Evolutionary conservation across 2,329 filamentous ascomycete species (phyloP).

Genomic region (Exophiala spinifera): DNA sequence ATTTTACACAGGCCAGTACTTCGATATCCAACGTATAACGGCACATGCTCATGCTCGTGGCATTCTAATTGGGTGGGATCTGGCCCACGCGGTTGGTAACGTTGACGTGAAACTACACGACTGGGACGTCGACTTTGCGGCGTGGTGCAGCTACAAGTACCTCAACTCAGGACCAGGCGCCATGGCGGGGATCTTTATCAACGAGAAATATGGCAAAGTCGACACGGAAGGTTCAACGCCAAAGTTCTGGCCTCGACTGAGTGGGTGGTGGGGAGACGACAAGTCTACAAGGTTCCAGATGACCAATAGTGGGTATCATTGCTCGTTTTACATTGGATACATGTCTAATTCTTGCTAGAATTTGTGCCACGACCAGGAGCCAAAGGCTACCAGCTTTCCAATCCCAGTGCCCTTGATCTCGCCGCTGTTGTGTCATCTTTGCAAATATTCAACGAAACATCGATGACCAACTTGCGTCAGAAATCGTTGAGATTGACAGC

Average conservation of each 20-base stretch:
- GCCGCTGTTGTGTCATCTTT: conserved; percentile 71
- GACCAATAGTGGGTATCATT: conserved; percentile 35
- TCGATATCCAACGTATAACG: conserved; percentile 80
- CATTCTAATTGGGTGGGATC: conserved; percentile 79
- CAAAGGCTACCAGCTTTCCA: conserved; percentile 78
- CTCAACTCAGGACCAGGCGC: conserved; percentile 80
- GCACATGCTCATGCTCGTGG: conserved; percentile 68
- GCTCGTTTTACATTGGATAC: background rate
- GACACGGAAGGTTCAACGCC: conserved; percentile 24
- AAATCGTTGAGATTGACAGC: conserved; percentile 72
- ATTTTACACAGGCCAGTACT: conserved; percentile 86
- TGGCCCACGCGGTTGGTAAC: conserved; percentile 78
- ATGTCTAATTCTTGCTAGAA: conserved; percentile 32
- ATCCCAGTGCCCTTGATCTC: conserved; percentile 75
- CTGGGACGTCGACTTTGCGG: conserved; percentile 89
- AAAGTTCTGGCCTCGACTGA: conserved; percentile 62
- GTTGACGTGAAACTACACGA: conserved; percentile 78
- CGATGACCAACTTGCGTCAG: conserved; percentile 64
- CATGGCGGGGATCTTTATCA: conserved; percentile 78
- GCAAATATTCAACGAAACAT: conserved; percentile 69
- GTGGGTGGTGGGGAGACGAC: conserved; percentile 82
- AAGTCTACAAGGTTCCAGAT: conserved; percentile 74
- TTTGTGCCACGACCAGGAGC: conserved; percentile 77
- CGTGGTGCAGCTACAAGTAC: conserved; percentile 97
- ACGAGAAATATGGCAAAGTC: conserved; percentile 67